These are phyloP conservation scores for Thermomucor indicae-seudaticae DNA, from an alignment of 371 early-diverging fungal species.

Conservation along the genomic window DNA sequence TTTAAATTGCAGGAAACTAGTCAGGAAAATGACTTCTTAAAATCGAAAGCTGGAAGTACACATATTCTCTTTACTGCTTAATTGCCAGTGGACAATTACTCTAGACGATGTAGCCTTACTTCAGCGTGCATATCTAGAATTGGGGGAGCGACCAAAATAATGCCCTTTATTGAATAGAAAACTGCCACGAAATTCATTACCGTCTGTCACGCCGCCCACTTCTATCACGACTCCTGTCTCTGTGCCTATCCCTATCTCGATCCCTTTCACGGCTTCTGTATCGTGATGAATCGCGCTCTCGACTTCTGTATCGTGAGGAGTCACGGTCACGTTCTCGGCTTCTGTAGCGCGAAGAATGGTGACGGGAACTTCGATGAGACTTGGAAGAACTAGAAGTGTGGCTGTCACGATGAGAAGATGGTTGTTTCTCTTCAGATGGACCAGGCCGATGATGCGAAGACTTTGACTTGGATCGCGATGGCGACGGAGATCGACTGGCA, in stretches of 20 bases:
- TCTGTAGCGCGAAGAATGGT: constrained; percentile 30
- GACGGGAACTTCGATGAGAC: constrained; percentile 25
- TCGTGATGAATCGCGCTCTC: constrained; percentile 11
- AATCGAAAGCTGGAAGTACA: no score
- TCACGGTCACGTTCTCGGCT: constrained; percentile 27
- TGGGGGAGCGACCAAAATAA: not conserved
- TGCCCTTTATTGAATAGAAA: constrained; percentile 3
- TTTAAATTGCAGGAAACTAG: no score
- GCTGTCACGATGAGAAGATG: no score
- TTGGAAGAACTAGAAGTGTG: constrained; percentile 9
- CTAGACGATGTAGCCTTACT: no score
- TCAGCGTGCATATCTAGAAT: not conserved
- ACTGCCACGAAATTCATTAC: not conserved
- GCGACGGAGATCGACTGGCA: constrained; percentile 10
- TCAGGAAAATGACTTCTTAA: no score
- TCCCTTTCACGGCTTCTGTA: constrained; percentile 17
- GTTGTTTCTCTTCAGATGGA: constrained; percentile 14
- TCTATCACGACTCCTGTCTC: constrained; percentile 17
- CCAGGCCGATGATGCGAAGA: no score
- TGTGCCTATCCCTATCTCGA: constrained; percentile 20
- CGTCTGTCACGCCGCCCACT: constrained; percentile 12
- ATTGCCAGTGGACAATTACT: no score
- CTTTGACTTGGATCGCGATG: constrained; percentile 8
- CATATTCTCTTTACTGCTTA: no score
- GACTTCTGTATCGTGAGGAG: no score